Conservation (phyloP, 345 rosid species). For the Rhizophora mangle region DNA sequence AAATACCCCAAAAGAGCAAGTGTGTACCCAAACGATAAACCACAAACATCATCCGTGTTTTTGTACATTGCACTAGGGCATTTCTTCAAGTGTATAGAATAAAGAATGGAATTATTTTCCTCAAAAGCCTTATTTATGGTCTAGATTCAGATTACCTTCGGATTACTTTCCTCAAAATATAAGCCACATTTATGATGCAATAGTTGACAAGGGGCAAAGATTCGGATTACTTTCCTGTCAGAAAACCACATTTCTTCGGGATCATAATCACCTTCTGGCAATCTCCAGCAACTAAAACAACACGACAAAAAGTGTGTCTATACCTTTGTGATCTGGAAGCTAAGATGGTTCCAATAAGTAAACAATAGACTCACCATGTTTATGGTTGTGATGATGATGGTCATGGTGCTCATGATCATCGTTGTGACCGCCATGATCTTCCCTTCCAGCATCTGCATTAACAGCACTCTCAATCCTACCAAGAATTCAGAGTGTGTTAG, state of each 20-base stretch:
- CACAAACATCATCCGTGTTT: not conserved
- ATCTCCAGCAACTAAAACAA: no score
- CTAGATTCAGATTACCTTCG: no score
- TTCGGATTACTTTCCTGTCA: no score
- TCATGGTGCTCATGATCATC: conserved; percentile 48
- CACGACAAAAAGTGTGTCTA: no score
- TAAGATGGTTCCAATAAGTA: not conserved
- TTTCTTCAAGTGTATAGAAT: not conserved
- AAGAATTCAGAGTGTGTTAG: conserved; percentile 19
- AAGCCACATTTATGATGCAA: no score
- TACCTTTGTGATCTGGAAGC: not conserved
- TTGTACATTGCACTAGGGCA: not conserved
- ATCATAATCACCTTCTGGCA: no score
- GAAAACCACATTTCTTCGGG: no score
- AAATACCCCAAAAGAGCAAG: not conserved
- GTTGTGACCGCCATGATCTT: conserved; percentile 43
- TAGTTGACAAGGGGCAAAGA: no score
- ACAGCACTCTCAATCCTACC: conserved; percentile 82
- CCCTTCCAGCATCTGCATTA: conserved; percentile 47
- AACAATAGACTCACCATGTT: conserved; percentile 54
- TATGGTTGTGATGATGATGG: conserved; percentile 52
- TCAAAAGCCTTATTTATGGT: not conserved
- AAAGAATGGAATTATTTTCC: not conserved
- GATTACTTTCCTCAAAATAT: no score
- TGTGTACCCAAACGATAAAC: not conserved